These are phyloP conservation scores for Nectriaceae sp. DNA, from an alignment of 2,329 filamentous ascomycete species.

Conservation along the genomic window DNA sequence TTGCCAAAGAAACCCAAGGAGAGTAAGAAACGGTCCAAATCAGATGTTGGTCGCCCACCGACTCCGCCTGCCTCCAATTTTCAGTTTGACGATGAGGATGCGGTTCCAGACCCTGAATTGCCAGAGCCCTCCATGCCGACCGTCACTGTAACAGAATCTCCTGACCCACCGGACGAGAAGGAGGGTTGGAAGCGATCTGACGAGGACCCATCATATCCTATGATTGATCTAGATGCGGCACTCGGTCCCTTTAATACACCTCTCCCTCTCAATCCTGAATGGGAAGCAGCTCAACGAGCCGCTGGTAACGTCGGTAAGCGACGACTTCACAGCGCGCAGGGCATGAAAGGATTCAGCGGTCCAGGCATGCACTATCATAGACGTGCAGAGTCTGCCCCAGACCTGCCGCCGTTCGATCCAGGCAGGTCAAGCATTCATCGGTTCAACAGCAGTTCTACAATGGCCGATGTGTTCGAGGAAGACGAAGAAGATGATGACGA, in stretches of 20 bases:
- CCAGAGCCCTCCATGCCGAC: constrained; percentile 37
- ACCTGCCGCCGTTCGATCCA: constrained; percentile 73
- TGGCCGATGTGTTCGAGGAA: constrained; percentile 87
- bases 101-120: constrained; percentile 18
- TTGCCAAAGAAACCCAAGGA: constrained; percentile 63
- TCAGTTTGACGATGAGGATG: constrained; percentile 30
- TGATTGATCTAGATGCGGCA: constrained; percentile 94
- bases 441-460: constrained; percentile 68
- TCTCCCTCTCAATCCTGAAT: constrained; percentile 61
- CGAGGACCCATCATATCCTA: constrained; percentile 70
- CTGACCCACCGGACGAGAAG: constrained; percentile 29
- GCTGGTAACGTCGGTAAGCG: constrained; percentile 58
- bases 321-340: constrained; percentile 75
- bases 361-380: constrained; percentile 76
- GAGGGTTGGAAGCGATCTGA: constrained; percentile 42
- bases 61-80: constrained; percentile 46
- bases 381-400: constrained; percentile 78
- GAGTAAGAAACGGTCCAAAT: constrained; percentile 44
- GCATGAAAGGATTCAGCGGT: constrained; percentile 67
- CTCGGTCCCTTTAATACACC: constrained; percentile 90
- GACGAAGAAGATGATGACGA: constrained; percentile 68
- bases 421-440: constrained; percentile 59
- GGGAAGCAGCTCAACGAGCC: constrained; percentile 65
- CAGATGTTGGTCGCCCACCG: constrained; percentile 41
- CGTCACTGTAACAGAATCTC: constrained; percentile 44